Conservation (phyloP, 352 stramenopile species). For the Pythium oligandrum region DNA sequence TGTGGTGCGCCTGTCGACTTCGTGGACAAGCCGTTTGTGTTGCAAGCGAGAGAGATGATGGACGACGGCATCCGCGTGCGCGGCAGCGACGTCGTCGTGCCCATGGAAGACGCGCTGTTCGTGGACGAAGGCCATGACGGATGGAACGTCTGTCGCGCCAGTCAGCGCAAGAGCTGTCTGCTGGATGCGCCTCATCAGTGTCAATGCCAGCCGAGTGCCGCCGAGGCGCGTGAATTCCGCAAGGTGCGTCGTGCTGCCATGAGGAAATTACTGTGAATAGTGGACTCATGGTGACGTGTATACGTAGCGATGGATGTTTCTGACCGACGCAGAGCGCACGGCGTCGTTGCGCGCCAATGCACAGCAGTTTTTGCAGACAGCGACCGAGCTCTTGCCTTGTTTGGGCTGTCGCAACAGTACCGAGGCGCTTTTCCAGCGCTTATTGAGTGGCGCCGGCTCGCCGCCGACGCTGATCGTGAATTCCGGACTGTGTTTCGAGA, state of each 20-base stretch:
- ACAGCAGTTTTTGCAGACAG: constrained; percentile 70
- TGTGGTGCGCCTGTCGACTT: too few species aligned
- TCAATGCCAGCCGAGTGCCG: constrained; percentile 58
- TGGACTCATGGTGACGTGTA: neutral
- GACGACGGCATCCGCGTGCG: constrained; percentile 28
- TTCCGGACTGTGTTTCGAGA: constrained; percentile 50
- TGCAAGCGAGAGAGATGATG: too few species aligned
- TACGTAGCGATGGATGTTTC: constrained; percentile 62
- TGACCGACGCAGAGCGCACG: constrained; percentile 73
- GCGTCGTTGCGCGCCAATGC: constrained; percentile 57
- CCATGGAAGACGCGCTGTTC: constrained; percentile 14
- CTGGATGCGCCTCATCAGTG: constrained; percentile 25
- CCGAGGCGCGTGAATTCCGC: constrained; percentile 75
- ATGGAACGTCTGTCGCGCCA: constrained; percentile 13
- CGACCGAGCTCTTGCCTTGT: constrained; percentile 66
- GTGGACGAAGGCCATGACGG: constrained; percentile 11
- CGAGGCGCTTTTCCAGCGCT: constrained; percentile 68
- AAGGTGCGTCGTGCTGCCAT: constrained; percentile 37
- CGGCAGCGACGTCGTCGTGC: constrained; percentile 2
- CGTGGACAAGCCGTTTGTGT: too few species aligned
- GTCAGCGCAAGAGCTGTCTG: constrained; percentile 11
- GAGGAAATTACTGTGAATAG: neutral
- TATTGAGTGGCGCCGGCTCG: constrained; percentile 33
- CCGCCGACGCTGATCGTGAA: constrained; percentile 41
- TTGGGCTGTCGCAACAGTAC: constrained; percentile 75